Evolutionary conservation across 164 flowering plant genomes (phyloP).

Genomic region (Nelumbo lutea): DNA sequence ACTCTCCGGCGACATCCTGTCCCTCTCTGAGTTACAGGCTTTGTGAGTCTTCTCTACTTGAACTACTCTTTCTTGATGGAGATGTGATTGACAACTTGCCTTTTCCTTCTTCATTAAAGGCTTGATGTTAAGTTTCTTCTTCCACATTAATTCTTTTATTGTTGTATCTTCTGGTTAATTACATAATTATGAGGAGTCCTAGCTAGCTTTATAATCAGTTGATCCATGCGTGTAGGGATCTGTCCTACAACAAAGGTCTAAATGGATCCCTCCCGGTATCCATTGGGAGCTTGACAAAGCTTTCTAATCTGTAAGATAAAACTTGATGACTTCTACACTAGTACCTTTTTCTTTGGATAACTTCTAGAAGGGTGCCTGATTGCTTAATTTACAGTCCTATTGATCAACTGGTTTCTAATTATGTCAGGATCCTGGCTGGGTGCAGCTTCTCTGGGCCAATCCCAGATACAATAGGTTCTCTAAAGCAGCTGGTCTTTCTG

Average conservation of each 20-base stretch:
- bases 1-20: conserved; percentile 30
- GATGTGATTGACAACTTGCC: neutral
- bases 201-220: neutral
- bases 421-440: conserved; percentile 45
- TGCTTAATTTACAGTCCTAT: neutral
- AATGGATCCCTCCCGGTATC: conserved; percentile 46
- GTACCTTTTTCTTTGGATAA: no score
- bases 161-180: neutral
- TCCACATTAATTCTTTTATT: neutral
- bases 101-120: neutral
- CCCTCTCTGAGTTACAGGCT: conserved; percentile 36
- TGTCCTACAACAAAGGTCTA: conserved; percentile 45
- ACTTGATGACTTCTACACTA: no score
- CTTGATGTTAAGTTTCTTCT: neutral
- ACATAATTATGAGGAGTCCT: neutral
- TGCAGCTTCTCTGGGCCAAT: conserved; percentile 63
- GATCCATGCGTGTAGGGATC: conserved; percentile 32
- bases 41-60: conserved; percentile 28
- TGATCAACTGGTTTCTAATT: neutral
- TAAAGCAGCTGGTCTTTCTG: conserved; percentile 36
- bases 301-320: conserved; percentile 42
- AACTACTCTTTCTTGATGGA: neutral
- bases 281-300: conserved; percentile 41
- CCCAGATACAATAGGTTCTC: conserved; percentile 55
- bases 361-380: neutral